phyloP scores from a whole-genome alignment of 2,329 filamentous ascomycete genomes.

The Claviceps spartinae region DNA sequence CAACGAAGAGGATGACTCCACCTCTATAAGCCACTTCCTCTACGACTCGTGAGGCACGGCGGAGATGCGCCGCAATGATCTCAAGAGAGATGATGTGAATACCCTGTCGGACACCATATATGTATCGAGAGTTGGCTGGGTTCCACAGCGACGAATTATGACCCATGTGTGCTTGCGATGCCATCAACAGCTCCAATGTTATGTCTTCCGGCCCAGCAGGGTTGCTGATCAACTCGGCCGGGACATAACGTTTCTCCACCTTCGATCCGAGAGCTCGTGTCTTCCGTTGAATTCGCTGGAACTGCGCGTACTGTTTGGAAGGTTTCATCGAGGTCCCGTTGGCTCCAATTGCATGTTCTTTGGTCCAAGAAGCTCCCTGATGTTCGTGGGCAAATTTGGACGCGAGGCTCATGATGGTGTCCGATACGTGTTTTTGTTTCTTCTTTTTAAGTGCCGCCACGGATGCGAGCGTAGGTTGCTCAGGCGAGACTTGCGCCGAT shows the following conservation, averaged over 20 bases:
- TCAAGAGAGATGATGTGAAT: conserved; percentile 92
- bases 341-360: conserved; percentile 17
- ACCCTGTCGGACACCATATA: conserved; percentile 76
- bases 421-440: conserved; percentile 21
- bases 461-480: conserved; percentile 8
- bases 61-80: conserved; percentile 72
- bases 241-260: conserved; percentile 46
- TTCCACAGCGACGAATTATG: conserved; percentile 91
- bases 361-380: conserved; percentile 20
- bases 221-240: conserved; percentile 51
- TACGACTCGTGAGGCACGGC: conserved; percentile 86
- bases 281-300: conserved; percentile 24
- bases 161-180: conserved; percentile 76
- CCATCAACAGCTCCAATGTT: conserved; percentile 81
- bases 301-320: conserved; percentile 25
- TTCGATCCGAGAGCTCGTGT: conserved; percentile 35
- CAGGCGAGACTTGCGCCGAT: conserved; percentile 10
- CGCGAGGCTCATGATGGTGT: conserved; percentile 21
- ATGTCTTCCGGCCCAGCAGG: conserved; percentile 69
- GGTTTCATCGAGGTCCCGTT: conserved; percentile 24
- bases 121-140: conserved; percentile 84
- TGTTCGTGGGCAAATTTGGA: conserved; percentile 22
- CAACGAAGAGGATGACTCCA: conserved; percentile 81
- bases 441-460: conserved; percentile 17
- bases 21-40: conserved; percentile 72